Evolutionary conservation across 2,329 filamentous ascomycete species (phyloP).

Genomic region (Fusarium ramigenum): DNA sequence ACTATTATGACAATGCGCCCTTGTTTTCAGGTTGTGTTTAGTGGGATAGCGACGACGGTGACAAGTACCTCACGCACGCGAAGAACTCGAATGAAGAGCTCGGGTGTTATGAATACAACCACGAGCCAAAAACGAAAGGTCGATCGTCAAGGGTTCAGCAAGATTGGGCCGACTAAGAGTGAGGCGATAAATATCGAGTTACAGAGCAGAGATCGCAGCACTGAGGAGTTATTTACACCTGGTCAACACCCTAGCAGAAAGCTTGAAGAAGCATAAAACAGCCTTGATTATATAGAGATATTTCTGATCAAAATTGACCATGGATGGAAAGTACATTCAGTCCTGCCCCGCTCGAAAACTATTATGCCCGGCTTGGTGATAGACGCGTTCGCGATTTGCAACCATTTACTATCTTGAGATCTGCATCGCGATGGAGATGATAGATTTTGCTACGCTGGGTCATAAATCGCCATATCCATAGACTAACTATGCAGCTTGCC

Average conservation of each 20-base stretch:
- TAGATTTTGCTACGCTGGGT: no score
- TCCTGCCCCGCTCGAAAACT: no score
- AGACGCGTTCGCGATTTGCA: no score
- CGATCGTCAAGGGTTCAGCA: background rate
- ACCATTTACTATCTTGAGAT: no score
- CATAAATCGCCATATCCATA: no score
- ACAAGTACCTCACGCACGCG: background rate
- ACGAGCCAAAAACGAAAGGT: background rate
- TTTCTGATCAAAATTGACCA: no score
- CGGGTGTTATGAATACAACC: background rate
- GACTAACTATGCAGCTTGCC: no score
- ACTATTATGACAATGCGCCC: slow-evolving; percentile 4
- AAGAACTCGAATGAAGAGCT: background rate
- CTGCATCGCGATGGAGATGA: no score
- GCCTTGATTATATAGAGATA: background rate
- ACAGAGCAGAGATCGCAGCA: background rate
- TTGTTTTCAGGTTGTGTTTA: background rate
- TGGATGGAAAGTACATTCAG: no score
- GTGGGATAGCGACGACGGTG: background rate
- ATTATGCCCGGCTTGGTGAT: no score
- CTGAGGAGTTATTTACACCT: background rate
- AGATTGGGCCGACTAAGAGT: background rate
- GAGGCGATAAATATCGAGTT: background rate
- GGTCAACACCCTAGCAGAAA: background rate
- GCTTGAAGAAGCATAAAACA: background rate